Percentiles rank a stretch among this genome's conserved stretches.
Conservation (phyloP, 2,329 filamentous ascomycete species). For the Hypomyces rosellus region DNA sequence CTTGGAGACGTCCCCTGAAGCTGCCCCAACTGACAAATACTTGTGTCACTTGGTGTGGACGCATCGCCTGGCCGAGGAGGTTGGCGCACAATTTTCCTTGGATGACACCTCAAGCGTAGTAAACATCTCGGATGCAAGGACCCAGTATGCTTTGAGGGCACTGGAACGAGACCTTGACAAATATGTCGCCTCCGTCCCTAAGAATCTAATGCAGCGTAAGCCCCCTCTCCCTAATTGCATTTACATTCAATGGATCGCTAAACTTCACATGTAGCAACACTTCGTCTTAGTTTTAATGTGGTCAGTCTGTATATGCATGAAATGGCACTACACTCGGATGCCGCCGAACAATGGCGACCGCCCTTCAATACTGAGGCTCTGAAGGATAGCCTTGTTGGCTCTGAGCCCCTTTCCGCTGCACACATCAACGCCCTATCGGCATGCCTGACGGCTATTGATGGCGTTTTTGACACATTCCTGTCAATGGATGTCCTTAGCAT, state of each 20-base stretch:
- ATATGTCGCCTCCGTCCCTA: slow-evolving; percentile 49
- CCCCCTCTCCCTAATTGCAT: not conserved
- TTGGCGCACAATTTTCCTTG: slow-evolving; percentile 58
- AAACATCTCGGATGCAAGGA: slow-evolving; percentile 55
- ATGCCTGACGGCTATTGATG: slow-evolving; percentile 61
- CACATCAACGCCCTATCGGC: slow-evolving; percentile 62
- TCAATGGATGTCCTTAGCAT: slow-evolving; percentile 52
- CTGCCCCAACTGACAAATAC: slow-evolving; percentile 49
- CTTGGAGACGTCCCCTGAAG: slow-evolving; percentile 47
- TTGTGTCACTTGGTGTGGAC: slow-evolving; percentile 55
- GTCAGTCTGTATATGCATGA: slow-evolving; percentile 71
- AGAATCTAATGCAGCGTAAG: slow-evolving; percentile 51
- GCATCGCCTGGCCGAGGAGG: slow-evolving; percentile 60
- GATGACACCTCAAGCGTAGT: slow-evolving; percentile 53
- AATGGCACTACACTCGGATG: slow-evolving; percentile 61
- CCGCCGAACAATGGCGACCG: slow-evolving; percentile 46
- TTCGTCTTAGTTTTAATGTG: slow-evolving; percentile 58
- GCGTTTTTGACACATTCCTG: slow-evolving; percentile 59
- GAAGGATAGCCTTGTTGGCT: slow-evolving; percentile 35
- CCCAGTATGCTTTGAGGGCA: slow-evolving; percentile 56
- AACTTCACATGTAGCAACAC: slow-evolving; percentile 40
- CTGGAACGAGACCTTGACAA: slow-evolving; percentile 60
- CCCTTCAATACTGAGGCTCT: slow-evolving; percentile 41
- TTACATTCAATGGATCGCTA: slow-evolving; percentile 7
- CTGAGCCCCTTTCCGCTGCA: slow-evolving; percentile 37